A percentile compares a stretch with the other conserved stretches of the same genome.
phyloP scores from a whole-genome alignment of 2,329 filamentous ascomycete genomes.

The Colletotrichum sp. region DNA sequence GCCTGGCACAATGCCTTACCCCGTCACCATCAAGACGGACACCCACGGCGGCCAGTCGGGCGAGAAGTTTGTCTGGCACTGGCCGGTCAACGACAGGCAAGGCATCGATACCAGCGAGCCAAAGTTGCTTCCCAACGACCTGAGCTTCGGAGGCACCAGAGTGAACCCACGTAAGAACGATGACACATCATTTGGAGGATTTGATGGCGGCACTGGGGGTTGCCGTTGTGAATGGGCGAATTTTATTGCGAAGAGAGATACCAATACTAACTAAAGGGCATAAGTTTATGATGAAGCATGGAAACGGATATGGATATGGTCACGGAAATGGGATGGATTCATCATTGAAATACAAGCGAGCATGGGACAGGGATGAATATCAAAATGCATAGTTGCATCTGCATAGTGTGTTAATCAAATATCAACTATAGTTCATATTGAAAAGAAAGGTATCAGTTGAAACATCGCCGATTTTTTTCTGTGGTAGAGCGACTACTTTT shows the following conservation, averaged over 20 bases:
- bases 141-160: slow-evolving; percentile 54
- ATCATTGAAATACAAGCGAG: neutral
- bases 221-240: slow-evolving; percentile 69
- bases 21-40: slow-evolving; percentile 65
- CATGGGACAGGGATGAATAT: neutral
- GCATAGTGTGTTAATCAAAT: neutral
- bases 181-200: slow-evolving; percentile 59
- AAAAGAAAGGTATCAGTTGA: neutral
- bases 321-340: neutral
- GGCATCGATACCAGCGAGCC: slow-evolving; percentile 48
- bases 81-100: slow-evolving; percentile 53
- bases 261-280: neutral
- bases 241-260: slow-evolving; percentile 36
- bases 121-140: slow-evolving; percentile 53
- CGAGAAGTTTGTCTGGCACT: slow-evolving; percentile 60
- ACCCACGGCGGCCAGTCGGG: slow-evolving; percentile 63
- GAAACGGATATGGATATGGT: neutral
- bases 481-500: neutral
- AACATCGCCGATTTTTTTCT: neutral
- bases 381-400: slow-evolving; percentile 2
- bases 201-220: slow-evolving; percentile 68
- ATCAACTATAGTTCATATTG: neutral
- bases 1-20: slow-evolving; percentile 69
- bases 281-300: neutral
- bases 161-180: slow-evolving; percentile 55